Conservation (phyloP, 179 eudicot genomes). For the Beta macrorhiza region DNA sequence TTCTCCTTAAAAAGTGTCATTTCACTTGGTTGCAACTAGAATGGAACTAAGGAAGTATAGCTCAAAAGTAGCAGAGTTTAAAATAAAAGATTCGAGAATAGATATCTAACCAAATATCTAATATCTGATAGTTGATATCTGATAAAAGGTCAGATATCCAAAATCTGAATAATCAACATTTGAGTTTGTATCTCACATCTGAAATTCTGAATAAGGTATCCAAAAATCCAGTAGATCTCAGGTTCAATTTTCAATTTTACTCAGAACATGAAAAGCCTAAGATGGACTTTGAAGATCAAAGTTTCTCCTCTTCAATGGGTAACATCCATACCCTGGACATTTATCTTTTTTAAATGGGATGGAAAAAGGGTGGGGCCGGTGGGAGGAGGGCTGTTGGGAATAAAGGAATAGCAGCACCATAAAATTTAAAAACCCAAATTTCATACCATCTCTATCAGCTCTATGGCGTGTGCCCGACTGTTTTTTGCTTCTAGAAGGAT, state of each 20-base stretch:
- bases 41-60: too few species aligned
- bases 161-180: neutral
- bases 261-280: neutral
- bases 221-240: neutral
- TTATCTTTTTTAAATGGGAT: neutral
- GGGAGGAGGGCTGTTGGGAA: neutral
- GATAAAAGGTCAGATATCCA: neutral
- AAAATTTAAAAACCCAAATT: neutral
- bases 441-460: slow-evolving; percentile 40
- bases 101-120: neutral
- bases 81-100: too few species aligned
- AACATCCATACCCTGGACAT: neutral
- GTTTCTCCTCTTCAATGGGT: neutral
- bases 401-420: neutral
- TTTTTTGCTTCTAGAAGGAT: slow-evolving; percentile 59
- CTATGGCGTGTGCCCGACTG: slow-evolving; percentile 37
- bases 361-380: too few species aligned
- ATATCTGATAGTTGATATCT: neutral
- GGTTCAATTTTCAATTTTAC: neutral
- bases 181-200: neutral
- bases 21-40: too few species aligned
- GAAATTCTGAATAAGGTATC: neutral
- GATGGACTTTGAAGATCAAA: neutral
- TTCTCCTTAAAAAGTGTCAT: too few species aligned
- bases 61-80: too few species aligned